These are phyloP conservation scores for Rasamsonia emersonii DNA, from an alignment of 2,329 filamentous ascomycete species.

Conservation along the genomic window DNA sequence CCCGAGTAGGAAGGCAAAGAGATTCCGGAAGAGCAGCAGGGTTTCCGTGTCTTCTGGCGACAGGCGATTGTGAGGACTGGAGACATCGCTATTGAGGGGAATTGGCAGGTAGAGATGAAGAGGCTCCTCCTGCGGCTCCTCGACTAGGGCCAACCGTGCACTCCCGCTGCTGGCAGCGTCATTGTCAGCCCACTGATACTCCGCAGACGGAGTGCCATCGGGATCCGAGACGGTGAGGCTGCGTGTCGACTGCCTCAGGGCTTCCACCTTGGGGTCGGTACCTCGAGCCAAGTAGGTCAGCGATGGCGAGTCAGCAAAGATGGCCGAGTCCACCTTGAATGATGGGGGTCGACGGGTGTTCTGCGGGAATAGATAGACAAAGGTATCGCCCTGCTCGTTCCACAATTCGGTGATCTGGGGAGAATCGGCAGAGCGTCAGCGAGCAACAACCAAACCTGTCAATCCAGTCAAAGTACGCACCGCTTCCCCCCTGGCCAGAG, in stretches of 20 bases:
- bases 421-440: slow-evolving; percentile 6
- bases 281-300: slow-evolving; percentile 50
- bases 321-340: slow-evolving; percentile 52
- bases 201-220: slow-evolving; percentile 22
- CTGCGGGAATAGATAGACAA: slow-evolving; percentile 54
- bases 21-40: slow-evolving; percentile 52
- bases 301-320: slow-evolving; percentile 49
- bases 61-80: slow-evolving; percentile 24
- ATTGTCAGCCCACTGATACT: slow-evolving; percentile 24
- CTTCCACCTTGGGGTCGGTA: slow-evolving; percentile 37
- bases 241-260: slow-evolving; percentile 20
- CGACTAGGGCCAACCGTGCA: slow-evolving; percentile 38
- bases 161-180: slow-evolving; percentile 39
- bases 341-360: slow-evolving; percentile 49
- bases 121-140: slow-evolving; percentile 36
- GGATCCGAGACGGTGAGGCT: slow-evolving; percentile 21
- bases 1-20: slow-evolving; percentile 56
- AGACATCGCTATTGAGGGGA: slow-evolving; percentile 44
- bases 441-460: neutral
- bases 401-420: slow-evolving; percentile 51
- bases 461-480: slow-evolving; percentile 24
- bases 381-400: slow-evolving; percentile 55
- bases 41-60: slow-evolving; percentile 46
- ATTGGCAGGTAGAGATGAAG: slow-evolving; percentile 53
- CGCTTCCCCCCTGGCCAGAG: slow-evolving; percentile 43